phyloP scores from a whole-genome alignment of 768 basidiomycete genomes.

The Hydnum rufescens region DNA sequence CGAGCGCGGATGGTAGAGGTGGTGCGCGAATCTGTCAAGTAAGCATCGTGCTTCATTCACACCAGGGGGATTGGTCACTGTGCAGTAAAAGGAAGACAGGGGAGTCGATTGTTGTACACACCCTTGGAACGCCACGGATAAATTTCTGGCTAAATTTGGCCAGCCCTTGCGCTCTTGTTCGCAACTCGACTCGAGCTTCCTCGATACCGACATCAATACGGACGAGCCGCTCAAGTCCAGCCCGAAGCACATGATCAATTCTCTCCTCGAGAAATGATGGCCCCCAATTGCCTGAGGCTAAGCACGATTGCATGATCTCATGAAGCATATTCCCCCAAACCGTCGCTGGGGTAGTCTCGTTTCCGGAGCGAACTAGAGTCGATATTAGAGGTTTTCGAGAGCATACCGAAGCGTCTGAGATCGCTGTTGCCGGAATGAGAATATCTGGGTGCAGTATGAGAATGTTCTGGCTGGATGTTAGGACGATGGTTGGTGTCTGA shows the following conservation, averaged over 20 bases:
- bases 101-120: constrained; percentile 14
- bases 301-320: constrained; percentile 69
- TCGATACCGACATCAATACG: constrained; percentile 37
- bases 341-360: constrained; percentile 15
- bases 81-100: background rate
- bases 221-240: constrained; percentile 39
- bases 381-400: constrained; percentile 71
- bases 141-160: constrained; percentile 45
- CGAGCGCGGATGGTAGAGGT: constrained; percentile 28
- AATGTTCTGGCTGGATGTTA: constrained; percentile 45
- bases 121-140: constrained; percentile 44
- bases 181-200: constrained; percentile 45
- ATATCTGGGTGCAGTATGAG: constrained; percentile 84
- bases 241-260: constrained; percentile 35
- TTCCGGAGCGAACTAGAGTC: constrained; percentile 31
- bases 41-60: constrained; percentile 36
- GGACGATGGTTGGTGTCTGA: constrained; percentile 27
- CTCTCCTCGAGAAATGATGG: constrained; percentile 36
- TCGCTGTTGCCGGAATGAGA: constrained; percentile 74
- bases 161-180: constrained; percentile 41
- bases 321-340: constrained; percentile 92
- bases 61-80: background rate
- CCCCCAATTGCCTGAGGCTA: constrained; percentile 43
- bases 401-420: constrained; percentile 70
- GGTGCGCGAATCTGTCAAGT: constrained; percentile 48